Conservation (phyloP, 2,329 filamentous ascomycete genomes). For the Metarhizium sp. region DNA sequence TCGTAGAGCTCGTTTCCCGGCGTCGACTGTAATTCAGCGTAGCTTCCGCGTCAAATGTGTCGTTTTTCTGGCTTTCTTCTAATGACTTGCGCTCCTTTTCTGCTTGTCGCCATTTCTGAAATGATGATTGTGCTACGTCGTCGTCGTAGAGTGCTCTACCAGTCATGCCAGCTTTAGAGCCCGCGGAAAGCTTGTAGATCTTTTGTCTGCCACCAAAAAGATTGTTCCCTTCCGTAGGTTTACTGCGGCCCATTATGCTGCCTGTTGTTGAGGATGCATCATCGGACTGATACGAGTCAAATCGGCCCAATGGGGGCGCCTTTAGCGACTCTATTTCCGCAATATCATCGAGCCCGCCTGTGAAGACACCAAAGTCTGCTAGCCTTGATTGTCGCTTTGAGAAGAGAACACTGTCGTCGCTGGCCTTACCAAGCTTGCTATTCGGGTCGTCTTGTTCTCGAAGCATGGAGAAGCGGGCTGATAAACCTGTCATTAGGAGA, state of each 20-base stretch:
- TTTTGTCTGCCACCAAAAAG: conserved; percentile 94
- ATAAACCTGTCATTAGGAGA: conserved; percentile 89
- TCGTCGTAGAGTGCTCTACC: conserved; percentile 76
- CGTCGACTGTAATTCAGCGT: conserved; percentile 61
- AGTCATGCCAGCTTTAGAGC: conserved; percentile 43
- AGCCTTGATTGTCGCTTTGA: conserved; percentile 74
- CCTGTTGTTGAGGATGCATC: conserved; percentile 56
- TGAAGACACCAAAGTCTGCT: conserved; percentile 52
- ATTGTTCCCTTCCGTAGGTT: conserved; percentile 82
- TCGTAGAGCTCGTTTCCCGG: conserved; percentile 79
- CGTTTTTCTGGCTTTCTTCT: conserved; percentile 28
- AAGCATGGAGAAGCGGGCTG: conserved; percentile 93
- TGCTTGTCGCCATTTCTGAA: conserved; percentile 62
- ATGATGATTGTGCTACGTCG: conserved; percentile 74
- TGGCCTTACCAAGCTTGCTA: conserved; percentile 85
- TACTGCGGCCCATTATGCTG: conserved; percentile 75
- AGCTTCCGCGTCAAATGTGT: conserved; percentile 33
- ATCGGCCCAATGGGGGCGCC: conserved; percentile 49
- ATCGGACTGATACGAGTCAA: conserved; percentile 60
- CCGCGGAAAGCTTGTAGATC: conserved; percentile 72
- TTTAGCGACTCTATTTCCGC: conserved; percentile 80
- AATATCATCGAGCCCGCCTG: conserved; percentile 65
- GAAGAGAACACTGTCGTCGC: conserved; percentile 85
- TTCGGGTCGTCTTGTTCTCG: conserved; percentile 87
- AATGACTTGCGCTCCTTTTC: conserved; percentile 46